A percentile compares a stretch with the other conserved stretches of the same genome.
Conservation (phyloP, 2,329 filamentous ascomycete genomes). For the Stagonosporopsis rhizophila region DNA sequence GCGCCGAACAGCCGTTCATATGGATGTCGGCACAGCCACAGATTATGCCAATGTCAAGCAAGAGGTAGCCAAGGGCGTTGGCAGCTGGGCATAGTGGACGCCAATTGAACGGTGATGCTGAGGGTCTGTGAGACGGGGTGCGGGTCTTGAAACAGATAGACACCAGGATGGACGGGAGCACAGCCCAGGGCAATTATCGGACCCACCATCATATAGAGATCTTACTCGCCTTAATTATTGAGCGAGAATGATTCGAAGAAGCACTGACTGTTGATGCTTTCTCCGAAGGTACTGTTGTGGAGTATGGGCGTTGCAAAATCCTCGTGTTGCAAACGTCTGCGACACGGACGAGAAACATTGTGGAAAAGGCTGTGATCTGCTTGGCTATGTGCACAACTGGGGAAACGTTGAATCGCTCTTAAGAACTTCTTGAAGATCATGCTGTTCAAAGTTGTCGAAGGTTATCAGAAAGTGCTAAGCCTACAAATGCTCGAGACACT, state of each 20-base stretch:
- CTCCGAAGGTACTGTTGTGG: neutral
- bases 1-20: slow-evolving; percentile 23
- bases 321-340: too few species aligned
- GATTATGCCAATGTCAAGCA: slow-evolving; percentile 1
- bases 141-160: slow-evolving; percentile 2
- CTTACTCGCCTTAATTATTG: neutral
- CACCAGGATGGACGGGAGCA: neutral
- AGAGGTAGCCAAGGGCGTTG: slow-evolving; percentile 1
- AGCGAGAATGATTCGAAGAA: too few species aligned
- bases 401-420: neutral
- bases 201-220: neutral
- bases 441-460: neutral
- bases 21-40: slow-evolving; percentile 13
- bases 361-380: too few species aligned
- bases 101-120: neutral
- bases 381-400: neutral
- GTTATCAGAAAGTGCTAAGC: too few species aligned
- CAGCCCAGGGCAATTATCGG: neutral
- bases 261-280: neutral
- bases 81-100: neutral
- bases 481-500: too few species aligned
- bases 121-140: neutral
- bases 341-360: too few species aligned
- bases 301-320: neutral
- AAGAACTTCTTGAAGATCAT: too few species aligned